A percentile compares a stretch with the other conserved stretches of the same genome.
These are phyloP conservation scores for Moricandia arvensis DNA, from an alignment of 345 rosid species.

Conservation along the genomic window DNA sequence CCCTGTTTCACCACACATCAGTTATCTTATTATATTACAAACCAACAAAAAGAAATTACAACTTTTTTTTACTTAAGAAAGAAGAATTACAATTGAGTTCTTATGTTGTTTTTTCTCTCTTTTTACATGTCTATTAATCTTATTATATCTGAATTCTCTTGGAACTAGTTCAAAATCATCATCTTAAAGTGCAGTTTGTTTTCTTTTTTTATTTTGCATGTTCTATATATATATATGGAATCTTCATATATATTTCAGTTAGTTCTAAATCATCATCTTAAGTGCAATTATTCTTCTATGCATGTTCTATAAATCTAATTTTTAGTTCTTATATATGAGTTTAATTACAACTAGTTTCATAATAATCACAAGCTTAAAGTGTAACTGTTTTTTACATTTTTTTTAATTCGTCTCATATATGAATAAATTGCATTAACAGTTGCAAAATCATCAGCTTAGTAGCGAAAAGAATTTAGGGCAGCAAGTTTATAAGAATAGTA, in stretches of 20 bases:
- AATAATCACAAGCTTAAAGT: not conserved
- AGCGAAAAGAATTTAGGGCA: not conserved
- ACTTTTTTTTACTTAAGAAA: too few species aligned
- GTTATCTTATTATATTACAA: not conserved
- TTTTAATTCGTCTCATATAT: not conserved
- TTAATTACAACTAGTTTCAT: not conserved
- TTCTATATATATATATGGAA: not conserved
- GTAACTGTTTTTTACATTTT: not conserved
- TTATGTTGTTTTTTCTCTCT: not conserved
- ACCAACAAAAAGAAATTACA: not conserved
- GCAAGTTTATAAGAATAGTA: not conserved
- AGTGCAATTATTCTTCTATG: not conserved
- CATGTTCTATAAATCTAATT: not conserved
- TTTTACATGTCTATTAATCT: not conserved
- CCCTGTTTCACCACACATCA: constrained; percentile 52
- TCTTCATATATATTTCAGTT: not conserved
- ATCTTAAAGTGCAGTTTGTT: not conserved
- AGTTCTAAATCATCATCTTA: not conserved
- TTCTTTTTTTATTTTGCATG: not conserved
- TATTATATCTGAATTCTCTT: not conserved
- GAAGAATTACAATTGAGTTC: too few species aligned
- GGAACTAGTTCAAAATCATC: not conserved
- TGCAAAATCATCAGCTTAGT: not conserved
- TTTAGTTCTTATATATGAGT: not conserved
- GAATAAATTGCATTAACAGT: not conserved